These are phyloP conservation scores for Lipomyces mesembrius DNA, from an alignment of 805 yeast species.

Conservation along the genomic window DNA sequence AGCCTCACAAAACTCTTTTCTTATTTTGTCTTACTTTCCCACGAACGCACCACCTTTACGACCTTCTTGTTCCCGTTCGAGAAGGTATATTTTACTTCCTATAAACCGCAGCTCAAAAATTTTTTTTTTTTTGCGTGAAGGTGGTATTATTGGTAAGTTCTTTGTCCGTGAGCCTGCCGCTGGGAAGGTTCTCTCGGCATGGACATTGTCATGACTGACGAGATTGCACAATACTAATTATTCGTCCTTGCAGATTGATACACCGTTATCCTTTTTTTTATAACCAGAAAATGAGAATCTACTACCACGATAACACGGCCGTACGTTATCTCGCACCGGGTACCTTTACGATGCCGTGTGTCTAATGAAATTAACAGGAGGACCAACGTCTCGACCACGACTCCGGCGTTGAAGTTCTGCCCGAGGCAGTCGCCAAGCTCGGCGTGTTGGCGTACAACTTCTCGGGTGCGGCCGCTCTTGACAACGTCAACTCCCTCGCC, in stretches of 20 bases:
- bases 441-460: constrained; percentile 42
- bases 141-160: too few relatives aligned
- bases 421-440: constrained; percentile 17
- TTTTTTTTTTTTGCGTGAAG: not conserved
- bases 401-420: constrained; percentile 18
- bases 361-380: constrained; percentile 14
- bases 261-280: not conserved
- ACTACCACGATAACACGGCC: constrained; percentile 38
- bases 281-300: constrained; percentile 32
- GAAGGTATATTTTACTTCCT: not conserved
- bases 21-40: not conserved
- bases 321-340: constrained; percentile 9
- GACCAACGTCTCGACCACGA: constrained; percentile 34
- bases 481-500: constrained; percentile 70
- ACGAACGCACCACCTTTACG: not conserved
- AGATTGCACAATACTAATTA: not conserved
- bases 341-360: not conserved
- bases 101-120: too few relatives aligned
- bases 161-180: too few relatives aligned
- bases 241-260: not conserved
- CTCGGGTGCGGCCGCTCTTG: constrained; percentile 46
- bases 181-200: too few relatives aligned
- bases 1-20: too few relatives aligned
- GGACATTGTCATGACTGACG: too few relatives aligned
- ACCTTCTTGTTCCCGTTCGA: not conserved